Percentiles rank a stretch among this genome's conserved stretches.
Conservation (phyloP, 2,329 filamentous ascomycete genomes). For the Whalleya microplaca region DNA sequence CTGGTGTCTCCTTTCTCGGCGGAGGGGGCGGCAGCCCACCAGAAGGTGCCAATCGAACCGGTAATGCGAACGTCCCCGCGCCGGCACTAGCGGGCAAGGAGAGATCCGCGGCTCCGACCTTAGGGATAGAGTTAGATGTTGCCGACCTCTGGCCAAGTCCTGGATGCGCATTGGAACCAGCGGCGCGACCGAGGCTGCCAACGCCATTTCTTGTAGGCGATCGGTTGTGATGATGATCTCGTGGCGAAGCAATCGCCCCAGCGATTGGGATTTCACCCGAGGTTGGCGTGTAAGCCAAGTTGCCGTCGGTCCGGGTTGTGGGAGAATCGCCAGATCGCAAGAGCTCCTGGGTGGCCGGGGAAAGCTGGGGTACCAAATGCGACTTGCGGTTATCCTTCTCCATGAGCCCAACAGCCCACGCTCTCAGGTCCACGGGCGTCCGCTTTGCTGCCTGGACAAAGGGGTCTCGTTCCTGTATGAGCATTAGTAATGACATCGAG, state of each 20-base stretch:
- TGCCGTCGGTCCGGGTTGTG: slow-evolving; percentile 51
- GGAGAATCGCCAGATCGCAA: slow-evolving; percentile 68
- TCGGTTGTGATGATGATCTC: slow-evolving; percentile 53
- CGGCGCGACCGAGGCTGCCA: slow-evolving; percentile 50
- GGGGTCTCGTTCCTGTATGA: slow-evolving; percentile 77
- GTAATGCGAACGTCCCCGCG: slow-evolving; percentile 62
- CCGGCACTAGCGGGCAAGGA: slow-evolving; percentile 47
- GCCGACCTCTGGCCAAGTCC: slow-evolving; percentile 56
- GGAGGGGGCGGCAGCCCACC: slow-evolving; percentile 65
- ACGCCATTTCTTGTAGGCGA: slow-evolving; percentile 57
- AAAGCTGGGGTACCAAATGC: slow-evolving; percentile 80
- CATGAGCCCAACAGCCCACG: slow-evolving; percentile 94
- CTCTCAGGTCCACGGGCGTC: slow-evolving; percentile 89
- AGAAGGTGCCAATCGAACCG: slow-evolving; percentile 65
- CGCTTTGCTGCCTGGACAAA: slow-evolving; percentile 97
- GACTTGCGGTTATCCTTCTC: slow-evolving; percentile 95
- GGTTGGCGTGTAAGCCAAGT: slow-evolving; percentile 62
- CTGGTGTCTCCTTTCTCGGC: slow-evolving; percentile 58
- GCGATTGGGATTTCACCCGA: slow-evolving; percentile 74
- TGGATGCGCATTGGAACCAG: slow-evolving; percentile 51
- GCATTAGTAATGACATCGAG: slow-evolving; percentile 30
- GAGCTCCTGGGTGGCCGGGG: slow-evolving; percentile 77
- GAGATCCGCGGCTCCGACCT: slow-evolving; percentile 42
- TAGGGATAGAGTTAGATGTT: slow-evolving; percentile 58
- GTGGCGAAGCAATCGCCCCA: slow-evolving; percentile 59